Percentiles rank a stretch among this genome's conserved stretches.
phyloP scores from a whole-genome alignment of 768 basidiomycete genomes.

The Mrakia gelida region DNA sequence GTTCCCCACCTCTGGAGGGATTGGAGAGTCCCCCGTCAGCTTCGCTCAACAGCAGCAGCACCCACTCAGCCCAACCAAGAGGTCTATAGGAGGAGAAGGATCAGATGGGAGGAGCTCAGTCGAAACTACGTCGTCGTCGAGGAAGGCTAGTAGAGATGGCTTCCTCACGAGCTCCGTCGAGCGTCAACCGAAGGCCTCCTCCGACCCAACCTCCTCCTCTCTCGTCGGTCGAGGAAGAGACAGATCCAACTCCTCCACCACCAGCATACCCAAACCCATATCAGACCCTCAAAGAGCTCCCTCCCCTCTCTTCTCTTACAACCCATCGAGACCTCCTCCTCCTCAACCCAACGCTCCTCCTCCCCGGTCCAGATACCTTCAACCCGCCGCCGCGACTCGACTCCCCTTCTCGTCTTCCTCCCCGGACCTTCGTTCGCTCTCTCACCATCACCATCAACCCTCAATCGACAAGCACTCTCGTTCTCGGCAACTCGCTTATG shows the following conservation, averaged over 20 bases:
- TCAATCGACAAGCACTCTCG: not conserved
- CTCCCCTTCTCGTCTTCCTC: not conserved
- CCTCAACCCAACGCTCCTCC: not conserved
- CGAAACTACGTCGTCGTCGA: not conserved
- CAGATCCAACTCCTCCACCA: not conserved
- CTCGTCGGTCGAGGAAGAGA: not conserved
- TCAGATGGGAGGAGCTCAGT: not conserved
- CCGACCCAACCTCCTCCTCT: not conserved
- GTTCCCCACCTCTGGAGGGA: not conserved
- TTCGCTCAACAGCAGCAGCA: not conserved
- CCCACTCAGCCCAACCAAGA: not conserved
- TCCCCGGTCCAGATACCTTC: not conserved
- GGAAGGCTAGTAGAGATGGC: not conserved
- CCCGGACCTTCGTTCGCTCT: constrained; percentile 3
- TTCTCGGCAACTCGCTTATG: not conserved
- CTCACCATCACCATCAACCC: not conserved
- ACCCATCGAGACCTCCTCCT: not conserved
- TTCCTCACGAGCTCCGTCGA: not conserved
- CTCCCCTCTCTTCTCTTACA: not conserved
- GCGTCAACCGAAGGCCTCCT: not conserved
- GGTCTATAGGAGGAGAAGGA: not conserved
- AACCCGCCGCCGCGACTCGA: not conserved
- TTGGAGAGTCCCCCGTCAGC: constrained; percentile 1
- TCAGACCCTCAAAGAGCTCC: constrained; percentile 1
- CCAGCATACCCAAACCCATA: not conserved